Evolutionary conservation across 495 filamentous ascomycete genomes (phyloP).

Genomic region (Pseudomonodictys pantanalensis): DNA sequence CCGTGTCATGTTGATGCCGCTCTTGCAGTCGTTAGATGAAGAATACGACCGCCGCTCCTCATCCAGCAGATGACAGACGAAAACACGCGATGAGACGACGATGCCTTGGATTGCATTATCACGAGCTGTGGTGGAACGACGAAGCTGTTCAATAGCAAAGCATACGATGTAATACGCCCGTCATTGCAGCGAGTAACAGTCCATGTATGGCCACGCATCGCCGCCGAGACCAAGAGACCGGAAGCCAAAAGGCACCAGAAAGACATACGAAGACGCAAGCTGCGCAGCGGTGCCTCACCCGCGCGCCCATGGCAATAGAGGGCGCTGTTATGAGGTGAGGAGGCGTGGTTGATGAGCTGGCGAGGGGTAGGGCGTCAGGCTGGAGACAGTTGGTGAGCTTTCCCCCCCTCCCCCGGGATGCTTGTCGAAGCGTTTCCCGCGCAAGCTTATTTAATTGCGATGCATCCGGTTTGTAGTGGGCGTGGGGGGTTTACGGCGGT

Average conservation of each 20-base stretch:
- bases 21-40: background rate
- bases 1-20: no score
- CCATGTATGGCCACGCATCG: background rate
- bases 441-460: constrained; percentile 27
- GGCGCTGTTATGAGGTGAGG: constrained; percentile 22
- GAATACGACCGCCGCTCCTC: no score
- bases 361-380: background rate
- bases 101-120: constrained; percentile 10
- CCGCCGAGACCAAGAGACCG: background rate
- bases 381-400: background rate
- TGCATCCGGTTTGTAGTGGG: background rate
- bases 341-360: constrained; percentile 22
- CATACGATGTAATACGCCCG: background rate
- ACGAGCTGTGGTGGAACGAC: constrained; percentile 14
- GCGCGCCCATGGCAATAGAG: constrained; percentile 16
- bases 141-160: background rate
- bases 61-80: constrained; percentile 19
- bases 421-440: constrained; percentile 21
- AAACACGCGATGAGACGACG: constrained; percentile 8
- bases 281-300: constrained; percentile 9
- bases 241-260: background rate
- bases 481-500: no score
- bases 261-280: background rate
- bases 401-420: background rate
- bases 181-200: background rate